Conservation (phyloP, 306 rosid genomes). For the Fragaria iinumae region DNA sequence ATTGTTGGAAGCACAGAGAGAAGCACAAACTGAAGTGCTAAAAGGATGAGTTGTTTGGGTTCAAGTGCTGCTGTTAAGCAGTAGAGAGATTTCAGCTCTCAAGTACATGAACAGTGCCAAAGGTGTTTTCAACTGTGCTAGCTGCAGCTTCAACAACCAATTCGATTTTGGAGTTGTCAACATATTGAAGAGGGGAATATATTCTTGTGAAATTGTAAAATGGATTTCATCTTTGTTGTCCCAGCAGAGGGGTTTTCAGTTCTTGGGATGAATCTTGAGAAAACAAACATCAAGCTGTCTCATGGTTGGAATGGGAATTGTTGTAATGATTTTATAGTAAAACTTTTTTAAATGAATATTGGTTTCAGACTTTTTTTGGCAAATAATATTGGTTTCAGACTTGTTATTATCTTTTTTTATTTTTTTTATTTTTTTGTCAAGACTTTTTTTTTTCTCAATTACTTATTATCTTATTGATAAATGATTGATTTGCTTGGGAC, state of each 20-base stretch:
- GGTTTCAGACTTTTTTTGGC: too few species aligned
- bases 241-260: slow-evolving; percentile 27
- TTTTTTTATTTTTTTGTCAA: too few species aligned
- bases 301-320: slow-evolving; percentile 26
- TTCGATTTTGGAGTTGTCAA: slow-evolving; percentile 47
- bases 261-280: slow-evolving; percentile 32
- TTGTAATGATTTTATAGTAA: slow-evolving; percentile 25
- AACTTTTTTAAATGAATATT: background rate
- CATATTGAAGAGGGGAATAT: slow-evolving; percentile 21
- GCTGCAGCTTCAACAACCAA: slow-evolving; percentile 32
- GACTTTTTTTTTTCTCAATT: too few species aligned
- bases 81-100: slow-evolving; percentile 20
- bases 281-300: slow-evolving; percentile 37
- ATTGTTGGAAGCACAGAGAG: slow-evolving; percentile 22
- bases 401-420: too few species aligned
- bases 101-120: slow-evolving; percentile 28
- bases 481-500: too few species aligned
- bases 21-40: slow-evolving; percentile 20
- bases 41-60: slow-evolving; percentile 32
- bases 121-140: slow-evolving; percentile 31
- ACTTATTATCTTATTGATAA: too few species aligned
- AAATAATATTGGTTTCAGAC: too few species aligned
- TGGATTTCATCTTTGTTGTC: slow-evolving; percentile 28
- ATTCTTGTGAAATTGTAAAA: slow-evolving; percentile 39
- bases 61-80: slow-evolving; percentile 24